Percentiles rank a stretch among this genome's conserved stretches.
Evolutionary conservation across 2,329 filamentous ascomycete species (phyloP).

Genomic region (Grosmannia clavigera): DNA sequence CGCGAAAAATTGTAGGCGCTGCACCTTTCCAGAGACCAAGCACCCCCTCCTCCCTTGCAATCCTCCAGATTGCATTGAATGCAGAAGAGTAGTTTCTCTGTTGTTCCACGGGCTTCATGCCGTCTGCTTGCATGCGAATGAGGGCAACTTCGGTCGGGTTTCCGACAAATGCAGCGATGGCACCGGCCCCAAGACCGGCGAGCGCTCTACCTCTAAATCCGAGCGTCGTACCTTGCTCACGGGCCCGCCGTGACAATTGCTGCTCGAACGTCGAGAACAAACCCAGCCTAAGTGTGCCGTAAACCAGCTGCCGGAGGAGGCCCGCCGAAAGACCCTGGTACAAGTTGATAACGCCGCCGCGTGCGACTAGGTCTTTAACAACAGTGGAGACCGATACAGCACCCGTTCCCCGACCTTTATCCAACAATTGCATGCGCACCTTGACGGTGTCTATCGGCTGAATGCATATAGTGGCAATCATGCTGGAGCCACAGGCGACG

Average conservation of each 20-base stretch:
- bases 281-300: conserved; percentile 87
- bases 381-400: conserved; percentile 55
- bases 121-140: conserved; percentile 96
- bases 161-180: conserved; percentile 82
- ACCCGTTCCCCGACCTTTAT: conserved; percentile 53
- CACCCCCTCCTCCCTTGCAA: conserved; percentile 71
- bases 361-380: conserved; percentile 70
- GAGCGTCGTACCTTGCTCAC: conserved; percentile 54
- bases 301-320: conserved; percentile 84
- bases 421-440: conserved; percentile 87
- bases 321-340: conserved; percentile 93
- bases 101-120: conserved; percentile 72
- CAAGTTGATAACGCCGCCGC: conserved; percentile 75
- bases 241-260: conserved; percentile 38
- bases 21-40: conserved; percentile 78
- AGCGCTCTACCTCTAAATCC: conserved; percentile 78
- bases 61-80: conserved; percentile 69
- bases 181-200: conserved; percentile 76
- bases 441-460: conserved; percentile 99
- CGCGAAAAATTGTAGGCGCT: conserved; percentile 79
- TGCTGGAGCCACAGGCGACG: conserved; percentile 82
- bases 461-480: conserved; percentile 83
- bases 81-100: conserved; percentile 91
- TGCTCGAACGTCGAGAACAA: conserved; percentile 94
- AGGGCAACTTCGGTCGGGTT: conserved; percentile 93